These are phyloP conservation scores for Backusella macrospora DNA, from an alignment of 192 early-diverging fungal species.

Conservation along the genomic window DNA sequence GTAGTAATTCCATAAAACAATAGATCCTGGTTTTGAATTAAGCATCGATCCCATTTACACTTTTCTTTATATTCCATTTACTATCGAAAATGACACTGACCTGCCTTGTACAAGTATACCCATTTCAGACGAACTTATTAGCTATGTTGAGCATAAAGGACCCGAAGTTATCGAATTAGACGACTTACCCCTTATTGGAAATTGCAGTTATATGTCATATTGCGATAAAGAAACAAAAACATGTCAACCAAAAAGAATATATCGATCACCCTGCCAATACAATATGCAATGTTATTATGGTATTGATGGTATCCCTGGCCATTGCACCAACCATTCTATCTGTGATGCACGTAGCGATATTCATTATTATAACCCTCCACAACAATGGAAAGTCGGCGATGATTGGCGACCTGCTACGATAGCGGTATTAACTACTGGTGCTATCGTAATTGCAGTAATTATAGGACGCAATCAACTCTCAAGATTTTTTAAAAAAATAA, in stretches of 20 bases:
- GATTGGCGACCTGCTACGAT: conserved; percentile 25
- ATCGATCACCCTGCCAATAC: conserved; percentile 28
- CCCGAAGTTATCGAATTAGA: conserved; percentile 29
- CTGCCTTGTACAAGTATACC: conserved; percentile 37
- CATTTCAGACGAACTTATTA: conserved; percentile 26
- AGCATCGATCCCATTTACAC: conserved; percentile 24
- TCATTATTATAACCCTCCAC: conserved; percentile 7
- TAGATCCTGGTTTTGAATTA: conserved; percentile 31
- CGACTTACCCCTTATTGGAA: conserved; percentile 39
- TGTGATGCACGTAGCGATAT: conserved; percentile 34
- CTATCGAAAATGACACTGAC: conserved; percentile 30
- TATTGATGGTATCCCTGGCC: conserved; percentile 31
- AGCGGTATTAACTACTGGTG: conserved; percentile 31
- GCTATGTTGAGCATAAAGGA: conserved; percentile 37
- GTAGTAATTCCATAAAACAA: background rate
- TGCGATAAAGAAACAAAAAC: conserved; percentile 37
- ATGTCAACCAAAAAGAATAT: conserved; percentile 38
- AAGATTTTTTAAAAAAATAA: conserved; percentile 14
- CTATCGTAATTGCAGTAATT: conserved; percentile 26
- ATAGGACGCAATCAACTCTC: conserved; percentile 29
- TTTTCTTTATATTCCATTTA: conserved; percentile 28
- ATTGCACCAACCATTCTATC: conserved; percentile 23
- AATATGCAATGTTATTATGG: conserved; percentile 40
- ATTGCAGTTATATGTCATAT: conserved; percentile 37
- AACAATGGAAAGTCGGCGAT: conserved; percentile 30